These are phyloP conservation scores for Aegilops sharonensis DNA, from an alignment of 176 grass and related monocot genomes.

Conservation along the genomic window DNA sequence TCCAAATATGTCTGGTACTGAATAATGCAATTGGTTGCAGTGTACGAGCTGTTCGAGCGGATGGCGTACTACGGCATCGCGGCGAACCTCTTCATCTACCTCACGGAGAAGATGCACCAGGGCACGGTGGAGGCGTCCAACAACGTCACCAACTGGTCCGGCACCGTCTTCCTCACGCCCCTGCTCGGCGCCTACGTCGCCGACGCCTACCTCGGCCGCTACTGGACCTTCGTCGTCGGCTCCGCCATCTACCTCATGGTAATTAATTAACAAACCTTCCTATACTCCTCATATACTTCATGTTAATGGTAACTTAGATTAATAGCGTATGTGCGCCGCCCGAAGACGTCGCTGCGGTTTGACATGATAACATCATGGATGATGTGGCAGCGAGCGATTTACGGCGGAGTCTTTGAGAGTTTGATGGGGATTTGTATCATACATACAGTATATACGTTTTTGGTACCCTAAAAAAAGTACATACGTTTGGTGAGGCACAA, in stretches of 20 bases:
- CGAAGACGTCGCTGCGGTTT: neutral
- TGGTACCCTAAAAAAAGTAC: neutral
- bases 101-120: conserved; percentile 43
- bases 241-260: conserved; percentile 41
- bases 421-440: neutral
- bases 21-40: neutral
- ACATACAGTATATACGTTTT: neutral
- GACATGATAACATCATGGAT: neutral
- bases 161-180: conserved; percentile 36
- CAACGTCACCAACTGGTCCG: conserved; percentile 51
- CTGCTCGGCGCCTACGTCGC: conserved; percentile 39
- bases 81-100: conserved; percentile 44
- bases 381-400: neutral
- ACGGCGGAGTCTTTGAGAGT: neutral
- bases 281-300: neutral
- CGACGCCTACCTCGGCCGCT: conserved; percentile 50
- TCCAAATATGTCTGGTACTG: neutral
- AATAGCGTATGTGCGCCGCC: too few species aligned
- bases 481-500: neutral
- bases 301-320: too few species aligned
- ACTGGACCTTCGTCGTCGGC: conserved; percentile 45
- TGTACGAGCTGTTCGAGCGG: conserved; percentile 50
- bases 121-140: conserved; percentile 49
- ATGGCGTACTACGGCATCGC: conserved; percentile 52
- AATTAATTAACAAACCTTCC: too few species aligned